These are phyloP conservation scores for Pythium insidiosum DNA, from an alignment of 352 stramenopile genomes.

Conservation along the genomic window DNA sequence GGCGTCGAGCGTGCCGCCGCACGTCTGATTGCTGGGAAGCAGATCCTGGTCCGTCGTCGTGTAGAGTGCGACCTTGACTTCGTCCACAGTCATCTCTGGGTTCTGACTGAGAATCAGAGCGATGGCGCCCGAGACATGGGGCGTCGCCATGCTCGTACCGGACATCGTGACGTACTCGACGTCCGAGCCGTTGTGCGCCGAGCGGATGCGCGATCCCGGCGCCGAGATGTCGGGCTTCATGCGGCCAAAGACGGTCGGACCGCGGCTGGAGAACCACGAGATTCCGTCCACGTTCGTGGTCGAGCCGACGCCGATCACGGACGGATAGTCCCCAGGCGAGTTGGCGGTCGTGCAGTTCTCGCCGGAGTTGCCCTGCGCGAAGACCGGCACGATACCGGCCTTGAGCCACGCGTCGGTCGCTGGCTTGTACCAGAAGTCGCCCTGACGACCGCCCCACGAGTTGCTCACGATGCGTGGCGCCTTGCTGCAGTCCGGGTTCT, in stretches of 20 bases:
- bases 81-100: too few relatives aligned
- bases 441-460: slow-evolving; percentile 10
- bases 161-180: slow-evolving; percentile 17
- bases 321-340: slow-evolving; percentile 13
- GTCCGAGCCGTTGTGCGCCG: slow-evolving; percentile 12
- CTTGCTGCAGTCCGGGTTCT: too few relatives aligned
- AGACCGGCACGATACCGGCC: slow-evolving; percentile 22
- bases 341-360: slow-evolving; percentile 8
- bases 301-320: too few relatives aligned
- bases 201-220: slow-evolving; percentile 18
- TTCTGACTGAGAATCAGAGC: too few relatives aligned
- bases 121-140: too few relatives aligned
- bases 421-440: slow-evolving; percentile 7
- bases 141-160: too few relatives aligned
- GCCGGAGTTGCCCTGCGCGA: slow-evolving; percentile 12
- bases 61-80: too few relatives aligned
- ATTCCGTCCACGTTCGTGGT: slow-evolving; percentile 11
- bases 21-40: too few relatives aligned
- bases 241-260: slow-evolving; percentile 8
- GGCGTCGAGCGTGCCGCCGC: too few relatives aligned
- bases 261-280: slow-evolving; percentile 21
- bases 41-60: too few relatives aligned
- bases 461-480: too few relatives aligned
- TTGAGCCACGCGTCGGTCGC: slow-evolving; percentile 12
- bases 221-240: too few relatives aligned